phyloP scores from a whole-genome alignment of 768 basidiomycete species.

The Pluteus cervinus region DNA sequence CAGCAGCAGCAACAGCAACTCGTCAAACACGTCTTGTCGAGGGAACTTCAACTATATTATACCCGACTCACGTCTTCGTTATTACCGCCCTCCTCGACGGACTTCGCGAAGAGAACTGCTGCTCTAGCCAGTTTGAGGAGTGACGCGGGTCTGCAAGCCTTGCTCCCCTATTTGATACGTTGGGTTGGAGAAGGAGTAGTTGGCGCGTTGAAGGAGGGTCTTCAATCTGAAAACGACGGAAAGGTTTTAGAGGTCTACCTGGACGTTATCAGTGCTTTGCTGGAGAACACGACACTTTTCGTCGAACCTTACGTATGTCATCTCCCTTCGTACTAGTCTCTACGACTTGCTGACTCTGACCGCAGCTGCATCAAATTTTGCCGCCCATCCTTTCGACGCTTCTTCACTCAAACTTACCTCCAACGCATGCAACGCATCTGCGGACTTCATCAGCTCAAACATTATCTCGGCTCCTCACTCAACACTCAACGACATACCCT shows the following conservation, averaged over 20 bases:
- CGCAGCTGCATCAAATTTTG: conserved; percentile 89
- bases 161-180: conserved; percentile 89
- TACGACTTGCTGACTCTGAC: conserved; percentile 2
- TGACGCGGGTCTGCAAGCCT: conserved; percentile 87
- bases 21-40: conserved; percentile 88
- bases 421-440: conserved; percentile 61
- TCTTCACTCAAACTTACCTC: conserved; percentile 79
- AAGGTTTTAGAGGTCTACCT: conserved; percentile 73
- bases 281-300: conserved; percentile 85
- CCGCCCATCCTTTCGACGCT: conserved; percentile 90
- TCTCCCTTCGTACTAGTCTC: not conserved
- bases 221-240: conserved; percentile 60
- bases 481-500: conserved; percentile 85
- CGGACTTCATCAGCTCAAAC: conserved; percentile 82
- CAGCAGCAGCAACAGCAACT: conserved; percentile 64
- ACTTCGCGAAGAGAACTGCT: conserved; percentile 73
- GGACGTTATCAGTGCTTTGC: conserved; percentile 77
- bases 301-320: conserved; percentile 92
- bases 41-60: conserved; percentile 94
- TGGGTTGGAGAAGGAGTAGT: conserved; percentile 93
- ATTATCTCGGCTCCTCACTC: conserved; percentile 72
- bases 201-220: conserved; percentile 48
- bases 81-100: conserved; percentile 55
- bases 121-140: conserved; percentile 84
- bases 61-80: conserved; percentile 83